Percentiles rank a stretch among this genome's conserved stretches.
Evolutionary conservation across 169 alveolate genomes (phyloP).

Genomic region (Cryptosporidium sp.): DNA sequence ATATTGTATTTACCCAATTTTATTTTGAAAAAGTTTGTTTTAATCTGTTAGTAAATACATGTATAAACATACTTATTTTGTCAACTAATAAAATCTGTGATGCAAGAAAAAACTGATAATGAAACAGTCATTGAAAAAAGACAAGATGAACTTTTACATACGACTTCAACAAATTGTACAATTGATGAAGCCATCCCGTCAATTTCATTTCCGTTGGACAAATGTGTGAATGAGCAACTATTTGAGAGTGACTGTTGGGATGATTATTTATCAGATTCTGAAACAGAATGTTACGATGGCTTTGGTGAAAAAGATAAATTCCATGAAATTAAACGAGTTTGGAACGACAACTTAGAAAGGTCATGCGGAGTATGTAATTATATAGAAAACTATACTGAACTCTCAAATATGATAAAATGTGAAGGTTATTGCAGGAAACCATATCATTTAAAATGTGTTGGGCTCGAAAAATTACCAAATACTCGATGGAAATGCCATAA

Average conservation of each 20-base stretch:
- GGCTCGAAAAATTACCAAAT: slow-evolving; percentile 1
- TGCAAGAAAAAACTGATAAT: slow-evolving; percentile 1
- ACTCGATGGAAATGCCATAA: slow-evolving; percentile 43
- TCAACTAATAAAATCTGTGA: neutral
- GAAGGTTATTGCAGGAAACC: slow-evolving; percentile 57
- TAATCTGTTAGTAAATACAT: slow-evolving; percentile 16
- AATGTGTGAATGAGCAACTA: neutral
- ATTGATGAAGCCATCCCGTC: neutral
- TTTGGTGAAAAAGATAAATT: neutral
- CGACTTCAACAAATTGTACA: slow-evolving; percentile 25
- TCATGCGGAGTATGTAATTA: slow-evolving; percentile 55
- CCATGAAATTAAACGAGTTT: slow-evolving; percentile 1
- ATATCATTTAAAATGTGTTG: slow-evolving; percentile 48
- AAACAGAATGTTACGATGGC: neutral
- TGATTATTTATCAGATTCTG: slow-evolving; percentile 56
- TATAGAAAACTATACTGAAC: slow-evolving; percentile 22
- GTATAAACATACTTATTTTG: neutral
- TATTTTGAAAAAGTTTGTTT: slow-evolving; percentile 7
- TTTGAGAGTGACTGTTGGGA: slow-evolving; percentile 64
- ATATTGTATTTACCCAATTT: neutral
- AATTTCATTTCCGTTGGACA: neutral
- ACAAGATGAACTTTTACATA: slow-evolving; percentile 22
- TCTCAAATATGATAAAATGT: slow-evolving; percentile 49
- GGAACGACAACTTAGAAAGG: slow-evolving; percentile 65
- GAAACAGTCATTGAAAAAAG: slow-evolving; percentile 5